These are phyloP conservation scores for Leptomonas seymouri DNA, from an alignment of 208 protist species.

Conservation along the genomic window DNA sequence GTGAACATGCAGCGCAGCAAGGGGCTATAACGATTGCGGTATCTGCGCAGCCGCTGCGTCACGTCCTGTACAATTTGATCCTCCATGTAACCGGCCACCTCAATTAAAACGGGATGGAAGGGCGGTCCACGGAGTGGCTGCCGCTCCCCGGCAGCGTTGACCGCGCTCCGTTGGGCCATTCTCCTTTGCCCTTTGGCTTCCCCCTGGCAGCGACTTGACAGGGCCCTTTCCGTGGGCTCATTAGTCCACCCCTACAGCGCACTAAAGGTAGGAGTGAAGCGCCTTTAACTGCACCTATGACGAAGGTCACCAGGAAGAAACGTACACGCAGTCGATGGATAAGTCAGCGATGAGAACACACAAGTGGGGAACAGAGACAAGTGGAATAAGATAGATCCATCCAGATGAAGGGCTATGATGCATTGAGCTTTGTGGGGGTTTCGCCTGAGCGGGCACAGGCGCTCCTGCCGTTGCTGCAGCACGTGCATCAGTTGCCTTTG, in stretches of 20 bases:
- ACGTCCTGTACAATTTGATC: constrained; percentile 40
- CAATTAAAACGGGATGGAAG: constrained; percentile 21
- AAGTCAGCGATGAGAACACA: too few relatives aligned
- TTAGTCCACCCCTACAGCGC: too few relatives aligned
- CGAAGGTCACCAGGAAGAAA: too few relatives aligned
- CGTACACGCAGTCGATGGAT: too few relatives aligned
- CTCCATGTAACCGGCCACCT: constrained; percentile 61
- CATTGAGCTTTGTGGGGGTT: too few relatives aligned
- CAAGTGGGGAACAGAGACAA: neutral
- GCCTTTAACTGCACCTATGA: neutral
- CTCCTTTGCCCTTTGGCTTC: neutral
- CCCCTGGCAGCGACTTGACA: neutral
- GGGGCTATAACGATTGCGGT: constrained; percentile 66
- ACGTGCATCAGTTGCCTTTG: too few relatives aligned
- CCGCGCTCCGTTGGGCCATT: neutral
- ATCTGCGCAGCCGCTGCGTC: constrained; percentile 45
- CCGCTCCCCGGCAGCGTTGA: neutral
- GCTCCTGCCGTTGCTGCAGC: too few relatives aligned
- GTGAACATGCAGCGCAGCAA: constrained; percentile 66
- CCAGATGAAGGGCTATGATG: too few relatives aligned
- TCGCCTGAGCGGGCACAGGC: too few relatives aligned
- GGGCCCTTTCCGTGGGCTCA: too few relatives aligned
- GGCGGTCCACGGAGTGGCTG: neutral
- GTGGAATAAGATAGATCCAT: neutral
- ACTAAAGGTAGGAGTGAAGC: too few relatives aligned